These are phyloP conservation scores for Trichoderma pleuroti DNA, from an alignment of 2,329 filamentous ascomycete genomes.

Conservation along the genomic window DNA sequence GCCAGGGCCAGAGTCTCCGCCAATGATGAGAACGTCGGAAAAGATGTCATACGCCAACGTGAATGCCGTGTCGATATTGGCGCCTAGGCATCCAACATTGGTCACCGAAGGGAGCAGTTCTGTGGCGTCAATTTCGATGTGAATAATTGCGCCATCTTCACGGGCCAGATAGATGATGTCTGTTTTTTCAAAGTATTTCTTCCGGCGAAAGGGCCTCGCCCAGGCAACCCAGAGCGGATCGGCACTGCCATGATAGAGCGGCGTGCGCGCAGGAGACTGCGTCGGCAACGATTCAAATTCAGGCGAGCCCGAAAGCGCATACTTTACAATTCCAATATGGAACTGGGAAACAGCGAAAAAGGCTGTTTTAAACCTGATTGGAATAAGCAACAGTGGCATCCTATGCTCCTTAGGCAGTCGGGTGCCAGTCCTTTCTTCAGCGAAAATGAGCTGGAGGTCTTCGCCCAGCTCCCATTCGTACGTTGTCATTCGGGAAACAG, in stretches of 20 bases:
- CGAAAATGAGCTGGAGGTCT: slow-evolving; percentile 44
- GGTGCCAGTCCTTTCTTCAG: slow-evolving; percentile 48
- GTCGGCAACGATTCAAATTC: slow-evolving; percentile 46
- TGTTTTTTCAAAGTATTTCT: slow-evolving; percentile 56
- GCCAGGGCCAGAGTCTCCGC: slow-evolving; percentile 74
- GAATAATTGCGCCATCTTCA: slow-evolving; percentile 79
- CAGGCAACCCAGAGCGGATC: slow-evolving; percentile 76
- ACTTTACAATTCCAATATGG: slow-evolving; percentile 54
- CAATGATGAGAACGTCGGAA: slow-evolving; percentile 75
- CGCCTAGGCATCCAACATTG: slow-evolving; percentile 61
- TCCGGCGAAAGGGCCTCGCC: slow-evolving; percentile 70
- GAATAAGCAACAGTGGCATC: slow-evolving; percentile 68
- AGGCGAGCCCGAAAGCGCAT: slow-evolving; percentile 50
- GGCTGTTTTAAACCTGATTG: slow-evolving; percentile 65
- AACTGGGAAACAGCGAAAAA: slow-evolving; percentile 66
- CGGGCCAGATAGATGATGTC: slow-evolving; percentile 84
- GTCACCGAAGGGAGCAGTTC: slow-evolving; percentile 53
- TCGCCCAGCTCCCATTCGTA: slow-evolving; percentile 60
- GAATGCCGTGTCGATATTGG: slow-evolving; percentile 78
- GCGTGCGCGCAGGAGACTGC: slow-evolving; percentile 38
- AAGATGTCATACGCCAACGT: slow-evolving; percentile 66
- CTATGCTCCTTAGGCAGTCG: slow-evolving; percentile 49
- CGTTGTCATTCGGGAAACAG: slow-evolving; percentile 48
- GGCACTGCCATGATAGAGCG: slow-evolving; percentile 45
- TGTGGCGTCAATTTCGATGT: slow-evolving; percentile 62